These are phyloP conservation scores for Kluyveromyces marxianus DNA, from an alignment of 1,139 yeast species.

Conservation along the genomic window DNA sequence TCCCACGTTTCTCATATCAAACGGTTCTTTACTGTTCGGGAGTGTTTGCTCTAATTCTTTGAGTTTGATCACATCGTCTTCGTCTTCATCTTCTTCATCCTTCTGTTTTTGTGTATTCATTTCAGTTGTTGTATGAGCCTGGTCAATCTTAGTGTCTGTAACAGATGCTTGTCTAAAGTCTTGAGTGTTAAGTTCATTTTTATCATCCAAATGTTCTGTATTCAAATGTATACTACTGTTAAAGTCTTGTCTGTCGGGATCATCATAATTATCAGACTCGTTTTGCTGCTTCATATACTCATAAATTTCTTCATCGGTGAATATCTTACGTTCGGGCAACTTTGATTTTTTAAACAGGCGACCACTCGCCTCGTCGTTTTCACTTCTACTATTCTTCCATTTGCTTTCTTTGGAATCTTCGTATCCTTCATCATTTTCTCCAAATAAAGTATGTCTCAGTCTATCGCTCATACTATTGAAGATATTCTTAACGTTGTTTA, in stretches of 20 bases:
- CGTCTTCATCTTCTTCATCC: background rate
- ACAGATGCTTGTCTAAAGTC: background rate
- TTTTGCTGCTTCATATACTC: background rate
- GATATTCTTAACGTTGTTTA: constrained; percentile 18
- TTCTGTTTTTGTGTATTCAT: background rate
- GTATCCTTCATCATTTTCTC: background rate
- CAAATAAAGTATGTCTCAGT: constrained; percentile 2
- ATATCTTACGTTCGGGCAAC: background rate
- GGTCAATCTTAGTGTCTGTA: background rate
- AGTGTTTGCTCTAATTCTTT: constrained; percentile 11
- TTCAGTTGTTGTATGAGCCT: background rate
- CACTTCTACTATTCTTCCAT: background rate
- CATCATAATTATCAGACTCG: background rate
- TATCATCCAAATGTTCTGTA: background rate
- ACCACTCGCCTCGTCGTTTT: background rate
- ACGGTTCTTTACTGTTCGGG: constrained; percentile 13
- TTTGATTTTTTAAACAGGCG: background rate
- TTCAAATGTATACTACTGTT: constrained; percentile 3
- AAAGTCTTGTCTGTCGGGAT: constrained; percentile 3
- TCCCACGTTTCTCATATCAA: constrained; percentile 22
- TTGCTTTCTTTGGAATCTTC: background rate
- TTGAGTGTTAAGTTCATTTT: background rate
- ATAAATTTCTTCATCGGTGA: constrained; percentile 3
- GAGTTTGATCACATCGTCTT: constrained; percentile 5
- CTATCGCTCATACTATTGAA: constrained; percentile 10